Evolutionary conservation across 768 basidiomycete genomes (phyloP).

Genomic region (Suillus hirtellus): DNA sequence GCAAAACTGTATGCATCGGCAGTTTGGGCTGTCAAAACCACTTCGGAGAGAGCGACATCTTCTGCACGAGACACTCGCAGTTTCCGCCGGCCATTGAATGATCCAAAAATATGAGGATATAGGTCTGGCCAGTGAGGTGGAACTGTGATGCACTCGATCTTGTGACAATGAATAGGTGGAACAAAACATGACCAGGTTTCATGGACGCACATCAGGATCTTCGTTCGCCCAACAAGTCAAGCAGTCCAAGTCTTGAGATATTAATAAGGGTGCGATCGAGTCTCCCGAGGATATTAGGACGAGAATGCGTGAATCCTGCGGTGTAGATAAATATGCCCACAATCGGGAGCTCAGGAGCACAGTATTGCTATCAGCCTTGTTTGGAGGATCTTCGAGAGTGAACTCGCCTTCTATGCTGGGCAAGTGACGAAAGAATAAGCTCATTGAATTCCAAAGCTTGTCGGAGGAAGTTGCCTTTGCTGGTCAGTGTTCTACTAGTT

Average conservation of each 20-base stretch:
- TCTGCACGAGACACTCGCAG: constrained; percentile 23
- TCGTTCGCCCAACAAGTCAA: constrained; percentile 37
- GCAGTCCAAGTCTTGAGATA: constrained; percentile 1
- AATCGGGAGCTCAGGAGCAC: constrained; percentile 25
- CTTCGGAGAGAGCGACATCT: constrained; percentile 45
- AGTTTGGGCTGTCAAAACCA: constrained; percentile 54
- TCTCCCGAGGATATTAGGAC: not conserved
- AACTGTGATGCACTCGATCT: constrained; percentile 25
- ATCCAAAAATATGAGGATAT: constrained; percentile 39
- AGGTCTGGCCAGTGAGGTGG: constrained; percentile 41
- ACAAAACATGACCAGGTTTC: not conserved
- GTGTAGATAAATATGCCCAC: constrained; percentile 1
- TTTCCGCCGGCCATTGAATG: constrained; percentile 15
- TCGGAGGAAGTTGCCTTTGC: not conserved
- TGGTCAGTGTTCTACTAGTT: not conserved
- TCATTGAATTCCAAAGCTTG: constrained; percentile 27
- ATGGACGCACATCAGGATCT: constrained; percentile 40
- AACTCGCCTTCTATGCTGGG: constrained; percentile 30
- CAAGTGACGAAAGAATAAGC: constrained; percentile 36
- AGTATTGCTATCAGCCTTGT: constrained; percentile 21
- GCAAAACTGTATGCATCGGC: constrained; percentile 48
- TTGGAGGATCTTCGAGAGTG: constrained; percentile 18
- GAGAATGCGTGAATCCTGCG: not conserved
- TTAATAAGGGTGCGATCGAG: not conserved
- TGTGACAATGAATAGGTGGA: not conserved